A percentile compares a stretch with the other conserved stretches of the same genome.
Conservation (phyloP, 192 early-diverging fungal genomes). For the Coemansia reversa region DNA sequence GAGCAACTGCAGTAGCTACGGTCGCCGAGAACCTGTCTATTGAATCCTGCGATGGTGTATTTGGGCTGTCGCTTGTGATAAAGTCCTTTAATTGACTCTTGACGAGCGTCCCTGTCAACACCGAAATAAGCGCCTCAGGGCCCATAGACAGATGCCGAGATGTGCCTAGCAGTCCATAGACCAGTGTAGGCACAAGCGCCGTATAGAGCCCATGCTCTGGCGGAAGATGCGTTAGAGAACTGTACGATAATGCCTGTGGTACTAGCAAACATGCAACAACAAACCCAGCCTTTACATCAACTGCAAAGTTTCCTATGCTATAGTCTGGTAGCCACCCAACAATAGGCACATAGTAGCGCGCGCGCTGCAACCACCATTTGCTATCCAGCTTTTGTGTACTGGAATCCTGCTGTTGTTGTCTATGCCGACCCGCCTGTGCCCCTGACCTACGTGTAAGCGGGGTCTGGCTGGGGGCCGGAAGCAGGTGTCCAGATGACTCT, state of each 20-base stretch:
- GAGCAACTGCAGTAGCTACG: constrained; percentile 67
- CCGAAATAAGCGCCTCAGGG: constrained; percentile 90
- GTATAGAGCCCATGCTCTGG: constrained; percentile 93
- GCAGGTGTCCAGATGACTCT: constrained; percentile 10
- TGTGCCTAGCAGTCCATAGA: constrained; percentile 91
- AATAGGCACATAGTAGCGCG: constrained; percentile 93
- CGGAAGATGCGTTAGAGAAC: constrained; percentile 79
- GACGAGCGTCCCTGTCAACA: constrained; percentile 72
- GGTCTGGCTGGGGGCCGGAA: constrained; percentile 26
- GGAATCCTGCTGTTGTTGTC: constrained; percentile 11
- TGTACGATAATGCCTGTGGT: constrained; percentile 83
- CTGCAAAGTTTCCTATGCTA: constrained; percentile 58
- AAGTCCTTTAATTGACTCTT: constrained; percentile 61
- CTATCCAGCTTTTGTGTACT: not conserved
- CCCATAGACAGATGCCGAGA: constrained; percentile 93
- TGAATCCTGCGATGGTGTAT: constrained; percentile 49
- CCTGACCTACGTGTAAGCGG: constrained; percentile 4
- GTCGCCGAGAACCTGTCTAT: constrained; percentile 52
- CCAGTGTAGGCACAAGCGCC: constrained; percentile 74
- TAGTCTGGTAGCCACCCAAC: constrained; percentile 91
- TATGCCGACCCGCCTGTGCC: constrained; percentile 8
- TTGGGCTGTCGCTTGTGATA: constrained; percentile 49
- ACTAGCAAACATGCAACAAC: constrained; percentile 77
- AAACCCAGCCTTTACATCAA: constrained; percentile 83
- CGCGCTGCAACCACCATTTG: constrained; percentile 54